Conservation (phyloP, 2,329 filamentous ascomycete species). For the Esteya vermicola region DNA sequence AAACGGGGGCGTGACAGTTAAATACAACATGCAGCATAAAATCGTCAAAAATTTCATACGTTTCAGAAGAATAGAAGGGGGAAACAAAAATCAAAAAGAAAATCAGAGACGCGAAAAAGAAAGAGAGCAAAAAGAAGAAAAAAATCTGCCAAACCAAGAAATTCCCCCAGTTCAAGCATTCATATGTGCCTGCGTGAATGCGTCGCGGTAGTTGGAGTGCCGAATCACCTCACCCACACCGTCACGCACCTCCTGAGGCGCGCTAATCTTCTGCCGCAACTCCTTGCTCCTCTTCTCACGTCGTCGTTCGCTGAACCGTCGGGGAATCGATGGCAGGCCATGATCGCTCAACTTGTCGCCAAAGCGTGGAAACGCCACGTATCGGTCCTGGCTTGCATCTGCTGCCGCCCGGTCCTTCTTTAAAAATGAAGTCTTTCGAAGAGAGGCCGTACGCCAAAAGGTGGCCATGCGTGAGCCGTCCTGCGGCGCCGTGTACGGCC, state of each 20-base stretch:
- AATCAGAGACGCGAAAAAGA: too few species aligned
- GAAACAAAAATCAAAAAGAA: too few species aligned
- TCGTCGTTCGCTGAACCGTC: slow-evolving; percentile 41
- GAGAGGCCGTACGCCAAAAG: slow-evolving; percentile 7
- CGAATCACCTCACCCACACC: slow-evolving; percentile 43
- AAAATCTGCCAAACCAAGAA: slow-evolving; percentile 4
- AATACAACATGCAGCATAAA: not conserved
- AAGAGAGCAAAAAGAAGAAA: not conserved
- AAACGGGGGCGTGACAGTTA: slow-evolving; percentile 7
- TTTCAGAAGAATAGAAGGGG: too few species aligned
- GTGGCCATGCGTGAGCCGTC: too few species aligned
- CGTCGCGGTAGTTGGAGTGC: slow-evolving; percentile 24
- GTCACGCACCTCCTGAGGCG: slow-evolving; percentile 42
- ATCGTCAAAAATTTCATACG: too few species aligned
- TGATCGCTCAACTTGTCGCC: slow-evolving; percentile 34
- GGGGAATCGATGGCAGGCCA: slow-evolving; percentile 34
- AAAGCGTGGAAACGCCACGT: slow-evolving; percentile 19
- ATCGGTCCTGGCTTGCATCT: not conserved
- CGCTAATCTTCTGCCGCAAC: slow-evolving; percentile 45
- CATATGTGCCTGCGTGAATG: slow-evolving; percentile 8
- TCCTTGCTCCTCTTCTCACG: slow-evolving; percentile 44
- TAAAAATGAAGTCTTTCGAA: too few species aligned
- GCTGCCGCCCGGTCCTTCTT: not conserved
- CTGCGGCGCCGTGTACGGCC: slow-evolving; percentile 23
- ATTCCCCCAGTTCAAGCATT: not conserved